Conservation (phyloP, 345 rosid genomes). For the Aegle marmelos region DNA sequence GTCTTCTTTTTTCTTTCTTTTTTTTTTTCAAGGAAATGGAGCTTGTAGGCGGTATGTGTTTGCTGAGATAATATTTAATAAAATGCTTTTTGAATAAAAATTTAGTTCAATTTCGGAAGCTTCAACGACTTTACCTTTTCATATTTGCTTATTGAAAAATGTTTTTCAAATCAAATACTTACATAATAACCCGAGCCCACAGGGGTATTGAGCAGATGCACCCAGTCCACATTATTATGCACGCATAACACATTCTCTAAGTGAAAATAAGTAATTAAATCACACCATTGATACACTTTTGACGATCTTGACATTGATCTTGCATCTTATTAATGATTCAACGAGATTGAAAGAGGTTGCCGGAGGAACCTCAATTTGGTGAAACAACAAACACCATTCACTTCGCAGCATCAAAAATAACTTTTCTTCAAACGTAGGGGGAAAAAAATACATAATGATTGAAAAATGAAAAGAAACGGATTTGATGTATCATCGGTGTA, state of each 20-base stretch:
- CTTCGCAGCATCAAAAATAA: neutral
- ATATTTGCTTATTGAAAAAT: too few species aligned
- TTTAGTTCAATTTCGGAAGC: neutral
- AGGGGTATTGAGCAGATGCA: neutral
- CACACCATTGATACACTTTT: neutral
- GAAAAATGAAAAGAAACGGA: too few species aligned
- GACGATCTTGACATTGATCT: neutral
- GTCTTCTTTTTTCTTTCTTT: too few species aligned
- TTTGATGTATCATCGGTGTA: too few species aligned
- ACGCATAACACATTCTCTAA: neutral
- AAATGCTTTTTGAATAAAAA: too few species aligned
- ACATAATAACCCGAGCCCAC: neutral
- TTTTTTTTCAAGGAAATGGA: neutral
- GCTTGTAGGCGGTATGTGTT: neutral
- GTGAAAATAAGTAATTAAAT: too few species aligned
- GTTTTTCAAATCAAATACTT: neutral
- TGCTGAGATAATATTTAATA: neutral
- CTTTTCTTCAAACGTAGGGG: neutral
- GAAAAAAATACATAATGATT: too few species aligned
- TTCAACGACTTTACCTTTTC: neutral
- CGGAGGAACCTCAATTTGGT: neutral
- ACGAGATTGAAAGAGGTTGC: neutral
- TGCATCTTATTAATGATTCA: neutral
- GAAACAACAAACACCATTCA: neutral
- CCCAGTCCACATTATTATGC: neutral